Evolutionary conservation across 2,329 filamentous ascomycete species (phyloP).

Genomic region (Cladophialophora carrionii): DNA sequence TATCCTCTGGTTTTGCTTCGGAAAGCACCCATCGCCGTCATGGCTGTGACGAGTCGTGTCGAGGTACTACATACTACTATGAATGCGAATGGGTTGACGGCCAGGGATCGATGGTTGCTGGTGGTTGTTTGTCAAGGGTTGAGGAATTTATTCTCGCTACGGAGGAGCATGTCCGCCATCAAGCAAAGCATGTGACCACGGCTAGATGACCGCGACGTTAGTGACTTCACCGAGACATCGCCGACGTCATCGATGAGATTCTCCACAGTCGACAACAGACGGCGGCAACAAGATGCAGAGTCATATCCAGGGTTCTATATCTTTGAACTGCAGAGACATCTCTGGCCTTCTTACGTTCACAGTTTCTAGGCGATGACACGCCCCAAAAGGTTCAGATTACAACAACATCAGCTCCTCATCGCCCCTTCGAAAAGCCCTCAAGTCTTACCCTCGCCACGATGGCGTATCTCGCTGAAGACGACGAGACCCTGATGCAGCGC

Average conservation of each 20-base stretch:
- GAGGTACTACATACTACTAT: too few relatives aligned
- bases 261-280: background rate
- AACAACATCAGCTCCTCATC: background rate
- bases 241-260: background rate
- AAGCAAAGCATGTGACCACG: too few relatives aligned
- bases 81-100: too few relatives aligned
- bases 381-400: background rate
- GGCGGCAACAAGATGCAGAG: background rate
- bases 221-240: background rate
- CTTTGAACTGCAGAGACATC: background rate
- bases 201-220: background rate
- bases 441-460: background rate
- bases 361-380: background rate
- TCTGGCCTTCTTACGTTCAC: background rate
- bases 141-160: too few relatives aligned
- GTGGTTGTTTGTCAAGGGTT: too few relatives aligned
- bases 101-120: too few relatives aligned
- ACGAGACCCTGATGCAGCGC: conserved; percentile 20
- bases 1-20: too few relatives aligned
- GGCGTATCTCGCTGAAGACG: background rate
- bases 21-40: too few relatives aligned
- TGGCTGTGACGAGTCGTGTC: too few relatives aligned
- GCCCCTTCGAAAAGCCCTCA: background rate
- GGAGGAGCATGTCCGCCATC: too few relatives aligned
- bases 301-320: background rate